Evolutionary conservation across 805 yeast species (phyloP), one percentile per base, ranked within the genome.

Genomic region (Schizosaccharomyces cryophilus): DNA sequence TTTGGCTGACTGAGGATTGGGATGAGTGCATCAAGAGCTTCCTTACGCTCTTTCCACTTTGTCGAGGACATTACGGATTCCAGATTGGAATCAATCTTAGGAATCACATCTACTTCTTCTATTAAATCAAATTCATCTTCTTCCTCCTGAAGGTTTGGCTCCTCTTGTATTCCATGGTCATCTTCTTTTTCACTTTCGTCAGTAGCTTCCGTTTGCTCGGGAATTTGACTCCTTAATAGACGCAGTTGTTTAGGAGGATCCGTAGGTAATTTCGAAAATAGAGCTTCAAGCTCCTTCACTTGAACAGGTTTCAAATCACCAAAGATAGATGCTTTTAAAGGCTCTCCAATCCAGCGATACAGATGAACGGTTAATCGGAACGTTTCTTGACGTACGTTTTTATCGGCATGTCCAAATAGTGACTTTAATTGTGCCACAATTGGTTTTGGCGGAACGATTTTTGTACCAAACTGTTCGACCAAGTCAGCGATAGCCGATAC

Each of bases 21-120:
- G 6, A 62, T 60, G 9, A 77, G 68, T 64, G 81, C 88, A 59
- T 86, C 90, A 62, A 93, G 74, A 0, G 79, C 87, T 65, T 86
- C 96, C 62, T 85, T 87, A 64, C 98, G 77, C 61, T 89, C 96
- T 68, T 88, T 87, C 98, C 98, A 93, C 67, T 84, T 82, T 0
- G 81, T 64, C 1, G 89, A 82, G 0, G 74, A 69, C 40, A 87
- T 72, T 65, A 80, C 73, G 1, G 74, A 67, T 35, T 75, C 66
- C 62, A 87, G 78, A 66, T 83, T 83, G 2, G 72, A 66, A 0
- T 96, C 95, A 1, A 89, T 66, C 64, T 80, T 80, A 21, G 79
- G 71, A 40, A 85, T 68, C 0, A 89, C 81, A 31, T 82, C 82
- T 5, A 81, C 83, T 0, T 90, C 83, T 15, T 81, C 85, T 58